Evolutionary conservation across 2,329 filamentous ascomycete species (phyloP), one percentile per base, ranked within the genome.

Genomic region (Verticillium dahliae): DNA sequence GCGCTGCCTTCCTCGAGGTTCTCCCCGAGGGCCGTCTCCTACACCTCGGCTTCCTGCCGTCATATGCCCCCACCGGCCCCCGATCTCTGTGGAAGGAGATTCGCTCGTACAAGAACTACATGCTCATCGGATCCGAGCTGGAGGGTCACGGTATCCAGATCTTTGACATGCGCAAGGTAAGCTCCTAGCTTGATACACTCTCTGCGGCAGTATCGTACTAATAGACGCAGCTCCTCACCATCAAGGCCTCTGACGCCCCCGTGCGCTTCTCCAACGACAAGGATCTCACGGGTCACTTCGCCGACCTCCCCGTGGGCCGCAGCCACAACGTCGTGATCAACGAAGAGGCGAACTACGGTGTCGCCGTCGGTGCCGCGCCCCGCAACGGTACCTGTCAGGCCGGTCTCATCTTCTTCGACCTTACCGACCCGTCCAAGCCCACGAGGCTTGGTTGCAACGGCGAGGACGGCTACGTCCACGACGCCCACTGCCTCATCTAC

Each of bases 121-220:
- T 69, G 60, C 65, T 74, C 57, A 72, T 75, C 35, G 73, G 73
- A 15, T 71, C 67, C 63, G 73, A 75, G 66, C 78, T 80, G 2
- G 65, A 67, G 22, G 69, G 73, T 60, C 84, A 86, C 67, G 80
- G 81, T 37, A 77, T 87, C 45, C 84, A 87, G 70, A 81, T 86
- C 69, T 87, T 87, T 65, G 84, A 87, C 68, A 77, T 85, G 80
- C 80, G 74, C 66, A 84, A 80, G 72, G 74, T 83, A 13, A 39
- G 67, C 64, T 52, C 22, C 67, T 63, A 57, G 10, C 72, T 69
- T 56, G 65, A 63, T 34, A 50, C 64, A 13, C 62, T 62, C 33
- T 52, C 9, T 10, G 10, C 1, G 1, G 50, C 33, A 63, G 50
- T n/a, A 5, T 6, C 2, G 1, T 3, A 13, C 45, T 50, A 4